Evolutionary conservation across 345 rosid species (phyloP).

Genomic region (Boechera divaricarpa): DNA sequence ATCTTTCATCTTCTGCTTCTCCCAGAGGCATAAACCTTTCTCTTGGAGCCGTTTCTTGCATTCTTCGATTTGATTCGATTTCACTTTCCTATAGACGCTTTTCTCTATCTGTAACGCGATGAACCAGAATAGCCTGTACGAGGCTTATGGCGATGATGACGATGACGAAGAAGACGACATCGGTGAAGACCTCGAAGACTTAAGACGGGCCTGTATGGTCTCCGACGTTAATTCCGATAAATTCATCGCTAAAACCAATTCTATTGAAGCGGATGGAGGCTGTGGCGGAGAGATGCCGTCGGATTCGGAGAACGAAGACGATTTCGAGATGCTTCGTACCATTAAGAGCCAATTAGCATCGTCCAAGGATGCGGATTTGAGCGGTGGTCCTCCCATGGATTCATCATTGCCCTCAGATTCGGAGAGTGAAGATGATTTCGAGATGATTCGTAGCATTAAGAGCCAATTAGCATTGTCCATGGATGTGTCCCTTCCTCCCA

Average conservation of each 20-base stretch:
- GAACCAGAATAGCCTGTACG: constrained; percentile 47
- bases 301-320: constrained; percentile 69
- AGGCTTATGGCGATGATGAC: constrained; percentile 47
- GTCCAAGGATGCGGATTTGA: constrained; percentile 41
- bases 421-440: constrained; percentile 69
- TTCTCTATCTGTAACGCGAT: constrained; percentile 32
- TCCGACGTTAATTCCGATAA: constrained; percentile 56
- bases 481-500: constrained; percentile 48
- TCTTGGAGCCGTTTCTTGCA: constrained; percentile 18
- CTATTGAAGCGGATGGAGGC: constrained; percentile 14
- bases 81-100: not conserved
- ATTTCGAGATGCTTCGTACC: constrained; percentile 59
- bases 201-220: constrained; percentile 69
- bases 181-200: constrained; percentile 77
- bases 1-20: not conserved
- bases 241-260: constrained; percentile 3
- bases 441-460: constrained; percentile 59
- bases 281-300: constrained; percentile 28
- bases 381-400: constrained; percentile 43
- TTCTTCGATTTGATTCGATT: not conserved
- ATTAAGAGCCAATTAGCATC: constrained; percentile 55
- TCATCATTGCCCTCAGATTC: constrained; percentile 46
- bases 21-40: constrained; percentile 20
- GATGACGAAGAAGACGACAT: constrained; percentile 59
- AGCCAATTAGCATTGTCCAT: constrained; percentile 50